Conservation (phyloP, 2,329 filamentous ascomycete species). For the Knufia petricola region DNA sequence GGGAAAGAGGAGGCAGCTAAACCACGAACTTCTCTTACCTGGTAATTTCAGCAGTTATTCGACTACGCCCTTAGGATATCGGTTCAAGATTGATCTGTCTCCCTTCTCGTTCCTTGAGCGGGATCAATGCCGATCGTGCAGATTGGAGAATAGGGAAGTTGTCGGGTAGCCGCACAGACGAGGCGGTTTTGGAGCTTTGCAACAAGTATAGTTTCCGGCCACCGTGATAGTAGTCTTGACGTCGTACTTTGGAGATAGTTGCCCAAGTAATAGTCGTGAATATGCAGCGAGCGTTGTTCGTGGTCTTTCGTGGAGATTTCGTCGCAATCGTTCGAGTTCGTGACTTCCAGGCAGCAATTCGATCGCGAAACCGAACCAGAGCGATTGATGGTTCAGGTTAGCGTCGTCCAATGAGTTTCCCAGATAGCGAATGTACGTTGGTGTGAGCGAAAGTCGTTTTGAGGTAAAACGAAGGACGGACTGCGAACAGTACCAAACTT, state of each 20-base stretch:
- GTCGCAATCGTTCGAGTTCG: not conserved
- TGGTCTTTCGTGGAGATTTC: not conserved
- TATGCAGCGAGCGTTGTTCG: constrained; percentile 9
- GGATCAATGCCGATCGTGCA: constrained; percentile 3
- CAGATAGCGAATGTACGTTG: constrained; percentile 21
- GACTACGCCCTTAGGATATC: not conserved
- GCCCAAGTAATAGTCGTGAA: not conserved
- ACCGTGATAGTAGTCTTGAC: not conserved
- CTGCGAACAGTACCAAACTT: constrained; percentile 23
- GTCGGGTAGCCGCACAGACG: constrained; percentile 8
- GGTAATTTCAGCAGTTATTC: constrained; percentile 7
- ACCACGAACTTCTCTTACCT: constrained; percentile 9
- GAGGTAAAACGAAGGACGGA: constrained; percentile 22
- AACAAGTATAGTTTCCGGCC: constrained; percentile 1
- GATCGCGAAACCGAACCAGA: constrained; percentile 11
- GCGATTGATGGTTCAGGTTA: constrained; percentile 20
- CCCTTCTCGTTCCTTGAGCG: constrained; percentile 2
- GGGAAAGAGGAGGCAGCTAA: not conserved
- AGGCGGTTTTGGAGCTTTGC: constrained; percentile 7
- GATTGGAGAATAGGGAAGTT: constrained; percentile 2
- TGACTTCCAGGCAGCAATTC: not conserved
- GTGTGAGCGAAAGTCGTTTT: constrained; percentile 9
- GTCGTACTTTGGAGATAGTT: not conserved
- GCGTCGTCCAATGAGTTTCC: constrained; percentile 16
- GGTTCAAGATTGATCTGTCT: constrained; percentile 7